Percentiles rank a stretch among this genome's conserved stretches.
These are phyloP conservation scores for Scheffersomyces stambukii DNA, from an alignment of 1,139 yeast species.

Conservation along the genomic window DNA sequence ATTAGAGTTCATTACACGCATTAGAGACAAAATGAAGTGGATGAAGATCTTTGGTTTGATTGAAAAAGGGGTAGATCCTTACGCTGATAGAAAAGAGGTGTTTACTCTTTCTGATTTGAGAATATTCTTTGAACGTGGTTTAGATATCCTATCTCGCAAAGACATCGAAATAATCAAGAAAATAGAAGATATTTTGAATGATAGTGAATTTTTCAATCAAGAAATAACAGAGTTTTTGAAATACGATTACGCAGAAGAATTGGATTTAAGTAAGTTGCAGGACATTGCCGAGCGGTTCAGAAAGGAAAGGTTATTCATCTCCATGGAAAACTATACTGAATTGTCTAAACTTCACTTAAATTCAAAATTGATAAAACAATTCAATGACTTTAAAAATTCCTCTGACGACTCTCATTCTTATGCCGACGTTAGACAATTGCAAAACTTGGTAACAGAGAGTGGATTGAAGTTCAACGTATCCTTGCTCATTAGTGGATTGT, in stretches of 20 bases:
- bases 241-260: conserved; percentile 19
- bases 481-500: conserved; percentile 18
- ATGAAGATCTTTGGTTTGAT: conserved; percentile 29
- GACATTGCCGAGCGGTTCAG: conserved; percentile 20
- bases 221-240: conserved; percentile 24
- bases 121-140: conserved; percentile 39
- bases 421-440: conserved; percentile 23
- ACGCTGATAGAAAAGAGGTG: conserved; percentile 30
- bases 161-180: conserved; percentile 22
- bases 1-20: conserved; percentile 42
- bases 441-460: conserved; percentile 20
- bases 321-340: conserved; percentile 21
- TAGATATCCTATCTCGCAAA: conserved; percentile 24
- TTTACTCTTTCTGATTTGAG: conserved; percentile 35
- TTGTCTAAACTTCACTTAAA: conserved; percentile 26
- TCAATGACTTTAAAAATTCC: conserved; percentile 12
- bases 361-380: conserved; percentile 18
- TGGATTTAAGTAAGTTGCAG: conserved; percentile 21
- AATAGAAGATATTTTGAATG: conserved; percentile 22
- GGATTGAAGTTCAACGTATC: conserved; percentile 21
- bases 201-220: conserved; percentile 27
- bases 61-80: conserved; percentile 40
- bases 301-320: conserved; percentile 25
- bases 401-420: conserved; percentile 11
- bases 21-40: conserved; percentile 52